Base-by-base conservation (phyloP, 2,329 filamentous ascomycete species). In the Parastagonospora nodorum region DNA sequence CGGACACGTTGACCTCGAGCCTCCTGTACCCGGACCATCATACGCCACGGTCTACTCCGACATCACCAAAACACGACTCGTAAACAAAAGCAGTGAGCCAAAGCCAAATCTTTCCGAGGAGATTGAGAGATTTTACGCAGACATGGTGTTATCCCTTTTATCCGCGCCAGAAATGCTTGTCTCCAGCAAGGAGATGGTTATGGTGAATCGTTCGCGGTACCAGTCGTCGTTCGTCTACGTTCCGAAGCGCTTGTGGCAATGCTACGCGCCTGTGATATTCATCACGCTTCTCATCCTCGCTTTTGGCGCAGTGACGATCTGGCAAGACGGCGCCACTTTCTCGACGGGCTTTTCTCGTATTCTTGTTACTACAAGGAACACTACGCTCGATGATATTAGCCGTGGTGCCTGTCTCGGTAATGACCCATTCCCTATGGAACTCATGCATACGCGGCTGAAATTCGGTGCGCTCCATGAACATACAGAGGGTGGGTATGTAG, bases 11-110 rank as follows among this genome's bases (percentile, higher is more conserved):
- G 68, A 68, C 37, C 42, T 73, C 8, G 62, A 66, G 7, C 48
- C 66, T 5, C 62, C 59, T 4, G 44, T 60, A 2, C 68, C 64
- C 1, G 70, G 63, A 24, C 69, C 64, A 2, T 61, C 57, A 11
- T 71, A 65, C 19, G 40, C 67, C 12, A 58, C 60, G 9, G 60
- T 66, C 2, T 53, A 62, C 32, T 69, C 67, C 3, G 67, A 75
- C 4, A 70, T 75, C 14, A 67, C 76, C 7, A 75, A 76, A 50
- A 80, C 78, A 1, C 69, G 70, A n/a, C 66, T 82, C 1, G 66
- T 80, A 14, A 64, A 76, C 55, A 62, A 63, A 9, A 69, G 60
- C 2, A 64, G 57, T 16, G 54, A 64, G 14, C 64, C 69, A 0
- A 56, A 63, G 38, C 24, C 43, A 4, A 54, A 71, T n/a, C 55